Evolutionary conservation across 805 yeast genomes (phyloP), one percentile per base, ranked within the genome.

Genomic region (Hyphopichia homilentoma): DNA sequence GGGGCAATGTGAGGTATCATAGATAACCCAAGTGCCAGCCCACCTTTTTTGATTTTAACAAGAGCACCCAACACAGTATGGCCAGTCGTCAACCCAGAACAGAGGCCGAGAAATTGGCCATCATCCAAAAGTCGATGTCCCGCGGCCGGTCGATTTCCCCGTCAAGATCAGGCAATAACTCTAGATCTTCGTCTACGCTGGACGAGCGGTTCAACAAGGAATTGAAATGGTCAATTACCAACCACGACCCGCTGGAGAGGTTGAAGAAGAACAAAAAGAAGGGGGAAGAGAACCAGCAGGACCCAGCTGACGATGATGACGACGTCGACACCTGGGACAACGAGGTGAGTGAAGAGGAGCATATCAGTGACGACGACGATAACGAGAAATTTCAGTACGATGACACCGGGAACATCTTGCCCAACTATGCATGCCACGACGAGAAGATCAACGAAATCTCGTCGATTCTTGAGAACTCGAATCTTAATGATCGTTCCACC

Each of bases 231-330:
- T 73, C 84, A 0, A 79, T 84, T 25, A 68, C 84, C 29, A 73
- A 75, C 34, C 84, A 78, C 44, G 89, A 84, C 45, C 94, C 94
- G 0, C 79, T 80, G 40, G 83, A 80, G 45, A 60, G 93, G 37
- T 52, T 81, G 21, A 48, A 45, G 9, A 46, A 48, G n/a, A n/a
- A n/a, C n/a, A n/a, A n/a, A n/a, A n/a, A n/a, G n/a, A 18, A 33
- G 9, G 34, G 33, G 7, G 26, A 22, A 2, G 22, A 11, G 11
- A n/a, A 7, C 26, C 18, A 25, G 9, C 34, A 33, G 12, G 34
- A 30, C n/a, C 13, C 15, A 4, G 33, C 32, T 6, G 30, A 34
- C n/a, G 43, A 30, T 11, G 36, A 28, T n/a, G 41, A 39, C 2
- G 34, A 38, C 5, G 43, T 32, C 11, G 37, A 31, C 29, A 43